Evolutionary conservation across 305 asterid species (phyloP).

Genomic region (Nicotiana rustica): DNA sequence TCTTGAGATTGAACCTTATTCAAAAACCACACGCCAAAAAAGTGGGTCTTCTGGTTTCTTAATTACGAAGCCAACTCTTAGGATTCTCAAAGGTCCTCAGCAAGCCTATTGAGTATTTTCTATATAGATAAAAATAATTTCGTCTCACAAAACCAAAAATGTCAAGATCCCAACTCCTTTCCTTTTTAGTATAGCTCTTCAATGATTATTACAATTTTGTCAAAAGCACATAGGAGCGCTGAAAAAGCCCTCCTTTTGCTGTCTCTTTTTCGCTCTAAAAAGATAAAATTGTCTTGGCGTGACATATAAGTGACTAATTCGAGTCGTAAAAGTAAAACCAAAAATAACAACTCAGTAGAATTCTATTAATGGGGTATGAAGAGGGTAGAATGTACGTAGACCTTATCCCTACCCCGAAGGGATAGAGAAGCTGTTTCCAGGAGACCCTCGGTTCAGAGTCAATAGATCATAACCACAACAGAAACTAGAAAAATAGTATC

Average conservation of each 20-base stretch:
- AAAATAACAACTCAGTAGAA: no score
- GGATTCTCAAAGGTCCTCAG: not conserved
- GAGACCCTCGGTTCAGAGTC: no score
- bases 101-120: not conserved
- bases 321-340: no score
- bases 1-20: not conserved
- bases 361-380: no score
- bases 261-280: no score
- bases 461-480: no score
- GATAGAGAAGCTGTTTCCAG: no score
- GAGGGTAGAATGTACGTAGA: no score
- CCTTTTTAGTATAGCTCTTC: not conserved
- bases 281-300: no score
- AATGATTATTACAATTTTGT: not conserved
- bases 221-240: not conserved
- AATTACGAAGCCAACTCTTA: constrained; percentile 8
- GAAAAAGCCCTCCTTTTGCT: not conserved
- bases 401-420: no score
- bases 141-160: not conserved
- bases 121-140: not conserved
- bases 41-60: constrained; percentile 12
- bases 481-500: no score
- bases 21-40: constrained; percentile 23
- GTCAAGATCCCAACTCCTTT: not conserved
- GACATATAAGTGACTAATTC: no score